A percentile compares a stretch with the other conserved stretches of the same genome.
Conservation (phyloP, 2,329 filamentous ascomycete species). For the Fusarium sp. region DNA sequence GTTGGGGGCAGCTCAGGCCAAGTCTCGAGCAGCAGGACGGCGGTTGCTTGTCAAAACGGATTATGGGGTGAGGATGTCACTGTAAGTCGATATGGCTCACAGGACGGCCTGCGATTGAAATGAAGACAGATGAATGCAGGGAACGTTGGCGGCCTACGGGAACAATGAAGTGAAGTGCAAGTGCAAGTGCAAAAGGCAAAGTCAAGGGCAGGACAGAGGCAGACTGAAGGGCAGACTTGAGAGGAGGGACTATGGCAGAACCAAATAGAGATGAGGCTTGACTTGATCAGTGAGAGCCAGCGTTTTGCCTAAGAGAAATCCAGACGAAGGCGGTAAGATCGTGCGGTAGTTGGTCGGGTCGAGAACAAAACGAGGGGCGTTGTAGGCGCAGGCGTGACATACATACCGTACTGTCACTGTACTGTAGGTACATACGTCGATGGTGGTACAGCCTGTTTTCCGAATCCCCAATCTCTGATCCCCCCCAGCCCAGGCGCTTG, state of each 20-base stretch:
- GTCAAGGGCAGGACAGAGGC: slow-evolving; percentile 29
- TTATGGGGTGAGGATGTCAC: slow-evolving; percentile 12
- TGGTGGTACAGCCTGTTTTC: slow-evolving; percentile 16
- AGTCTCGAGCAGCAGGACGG: not conserved
- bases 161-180: not conserved
- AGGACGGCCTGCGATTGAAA: slow-evolving; percentile 30
- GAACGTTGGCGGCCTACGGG: slow-evolving; percentile 24
- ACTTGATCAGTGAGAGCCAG: slow-evolving; percentile 32
- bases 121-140: slow-evolving; percentile 14
- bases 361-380: slow-evolving; percentile 31
- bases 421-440: not conserved
- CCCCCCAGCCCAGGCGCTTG: slow-evolving; percentile 37
- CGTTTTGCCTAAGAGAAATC: slow-evolving; percentile 34
- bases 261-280: slow-evolving; percentile 41
- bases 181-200: not conserved
- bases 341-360: slow-evolving; percentile 35
- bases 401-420: slow-evolving; percentile 33
- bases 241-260: slow-evolving; percentile 39
- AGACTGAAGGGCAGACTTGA: slow-evolving; percentile 34
- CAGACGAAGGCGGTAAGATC: slow-evolving; percentile 38
- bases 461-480: slow-evolving; percentile 14
- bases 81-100: slow-evolving; percentile 32
- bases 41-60: slow-evolving; percentile 1
- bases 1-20: not conserved
- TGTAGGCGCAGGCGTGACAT: slow-evolving; percentile 42